Conservation (phyloP, 2,329 filamentous ascomycete genomes). For the Cytospora schulzeri region DNA sequence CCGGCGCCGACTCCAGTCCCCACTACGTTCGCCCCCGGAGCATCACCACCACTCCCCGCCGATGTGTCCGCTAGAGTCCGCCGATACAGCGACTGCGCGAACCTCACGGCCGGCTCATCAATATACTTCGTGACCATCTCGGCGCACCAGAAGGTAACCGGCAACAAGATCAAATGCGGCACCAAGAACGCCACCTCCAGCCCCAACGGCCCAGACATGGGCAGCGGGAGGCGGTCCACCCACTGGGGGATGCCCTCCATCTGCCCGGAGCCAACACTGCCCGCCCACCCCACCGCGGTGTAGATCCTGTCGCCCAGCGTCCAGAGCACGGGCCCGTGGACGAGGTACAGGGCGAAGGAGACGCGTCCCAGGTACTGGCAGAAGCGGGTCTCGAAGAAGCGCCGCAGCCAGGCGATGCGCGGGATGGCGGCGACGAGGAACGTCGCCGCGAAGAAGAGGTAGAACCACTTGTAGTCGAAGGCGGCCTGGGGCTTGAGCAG, state of each 20-base stretch:
- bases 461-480: slow-evolving; percentile 70
- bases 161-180: slow-evolving; percentile 62
- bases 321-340: slow-evolving; percentile 65
- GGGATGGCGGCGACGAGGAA: slow-evolving; percentile 58
- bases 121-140: slow-evolving; percentile 58
- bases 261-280: slow-evolving; percentile 49
- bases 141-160: slow-evolving; percentile 60
- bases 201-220: slow-evolving; percentile 59
- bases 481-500: slow-evolving; percentile 66
- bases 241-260: slow-evolving; percentile 55
- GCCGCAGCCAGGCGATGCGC: slow-evolving; percentile 59
- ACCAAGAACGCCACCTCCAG: slow-evolving; percentile 62
- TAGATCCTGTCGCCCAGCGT: slow-evolving; percentile 65
- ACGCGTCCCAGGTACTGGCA: slow-evolving; percentile 65
- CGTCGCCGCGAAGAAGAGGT: slow-evolving; percentile 61
- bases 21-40: not conserved
- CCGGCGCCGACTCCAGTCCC: not conserved
- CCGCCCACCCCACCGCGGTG: slow-evolving; percentile 58
- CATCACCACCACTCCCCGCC: slow-evolving; percentile 15
- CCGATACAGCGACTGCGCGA: slow-evolving; percentile 59
- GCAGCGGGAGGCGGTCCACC: slow-evolving; percentile 57
- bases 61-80: slow-evolving; percentile 38
- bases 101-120: slow-evolving; percentile 62
- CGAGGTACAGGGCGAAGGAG: slow-evolving; percentile 64
- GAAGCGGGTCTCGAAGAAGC: slow-evolving; percentile 60